phyloP scores from a whole-genome alignment of 2,329 filamentous ascomycete genomes.

The Lachnellula subtilissima region DNA sequence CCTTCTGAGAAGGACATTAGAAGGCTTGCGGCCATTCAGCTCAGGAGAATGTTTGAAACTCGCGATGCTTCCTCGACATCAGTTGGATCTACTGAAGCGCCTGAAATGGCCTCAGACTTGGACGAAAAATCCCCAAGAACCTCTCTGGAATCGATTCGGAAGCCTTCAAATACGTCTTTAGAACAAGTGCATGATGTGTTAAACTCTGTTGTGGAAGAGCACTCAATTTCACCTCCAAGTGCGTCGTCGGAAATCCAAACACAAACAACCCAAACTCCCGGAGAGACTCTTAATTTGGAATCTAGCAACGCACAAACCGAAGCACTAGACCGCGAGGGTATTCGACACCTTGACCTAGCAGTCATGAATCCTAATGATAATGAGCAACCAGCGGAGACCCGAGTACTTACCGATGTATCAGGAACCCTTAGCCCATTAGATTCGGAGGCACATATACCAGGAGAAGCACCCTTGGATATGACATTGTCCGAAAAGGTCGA shows the following conservation, averaged over 20 bases:
- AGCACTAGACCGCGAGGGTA: constrained; percentile 45
- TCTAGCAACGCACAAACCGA: constrained; percentile 18
- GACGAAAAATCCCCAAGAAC: constrained; percentile 39
- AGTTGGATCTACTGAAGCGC: constrained; percentile 61
- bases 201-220: constrained; percentile 55
- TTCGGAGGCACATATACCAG: neutral
- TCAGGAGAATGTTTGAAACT: constrained; percentile 93
- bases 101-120: constrained; percentile 47
- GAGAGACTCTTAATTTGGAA: neutral
- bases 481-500: constrained; percentile 29
- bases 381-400: constrained; percentile 7
- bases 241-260: neutral
- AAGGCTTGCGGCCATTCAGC: constrained; percentile 82
- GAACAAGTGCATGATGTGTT: constrained; percentile 62
- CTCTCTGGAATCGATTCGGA: constrained; percentile 21
- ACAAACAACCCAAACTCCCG: neutral
- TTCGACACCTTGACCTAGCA: constrained; percentile 58
- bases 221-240: neutral
- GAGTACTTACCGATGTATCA: constrained; percentile 7
- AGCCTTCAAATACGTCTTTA: constrained; percentile 41
- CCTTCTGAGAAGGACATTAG: constrained; percentile 94
- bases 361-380: constrained; percentile 28
- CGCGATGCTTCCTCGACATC: constrained; percentile 73
- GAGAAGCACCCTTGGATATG: constrained; percentile 15
- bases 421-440: constrained; percentile 5